Conservation (phyloP, 768 basidiomycete species). For the Myochromella boudieri region DNA sequence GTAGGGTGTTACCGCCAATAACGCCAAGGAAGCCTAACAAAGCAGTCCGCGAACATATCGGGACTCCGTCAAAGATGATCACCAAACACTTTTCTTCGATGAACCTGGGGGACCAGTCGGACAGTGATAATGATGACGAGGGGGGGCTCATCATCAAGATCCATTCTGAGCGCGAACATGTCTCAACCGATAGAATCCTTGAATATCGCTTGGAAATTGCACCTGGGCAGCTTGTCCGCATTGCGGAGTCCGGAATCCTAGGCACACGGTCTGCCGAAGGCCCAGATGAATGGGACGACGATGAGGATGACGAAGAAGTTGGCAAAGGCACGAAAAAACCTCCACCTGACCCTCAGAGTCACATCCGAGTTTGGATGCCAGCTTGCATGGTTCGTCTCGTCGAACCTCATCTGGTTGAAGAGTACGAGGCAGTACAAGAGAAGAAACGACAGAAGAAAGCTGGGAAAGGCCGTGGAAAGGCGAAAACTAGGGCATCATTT, state of each 20-base stretch:
- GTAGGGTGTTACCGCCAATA: constrained; percentile 18
- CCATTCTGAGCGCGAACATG: constrained; percentile 62
- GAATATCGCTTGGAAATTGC: constrained; percentile 83
- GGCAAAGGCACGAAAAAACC: constrained; percentile 30
- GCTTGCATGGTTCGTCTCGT: constrained; percentile 72
- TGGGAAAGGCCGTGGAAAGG: constrained; percentile 33
- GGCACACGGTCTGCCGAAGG: constrained; percentile 54
- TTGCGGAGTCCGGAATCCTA: constrained; percentile 65
- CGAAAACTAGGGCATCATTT: constrained; percentile 15
- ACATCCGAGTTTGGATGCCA: constrained; percentile 78
- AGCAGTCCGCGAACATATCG: constrained; percentile 24
- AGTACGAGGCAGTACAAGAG: constrained; percentile 52
- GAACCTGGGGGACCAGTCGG: constrained; percentile 26
- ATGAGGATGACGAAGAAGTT: constrained; percentile 44
- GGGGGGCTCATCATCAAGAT: constrained; percentile 62
- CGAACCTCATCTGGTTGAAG: constrained; percentile 62
- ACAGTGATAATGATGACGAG: constrained; percentile 34
- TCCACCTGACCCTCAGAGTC: constrained; percentile 51
- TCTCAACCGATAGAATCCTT: constrained; percentile 65
- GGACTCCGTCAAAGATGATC: constrained; percentile 58
- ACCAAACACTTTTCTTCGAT: constrained; percentile 54
- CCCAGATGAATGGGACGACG: constrained; percentile 51
- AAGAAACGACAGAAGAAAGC: constrained; percentile 52
- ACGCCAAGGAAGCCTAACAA: constrained; percentile 42
- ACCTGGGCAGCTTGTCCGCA: constrained; percentile 61